Evolutionary conservation across 2,329 filamentous ascomycete genomes (phyloP).

Genomic region (Colletotrichum navitas): DNA sequence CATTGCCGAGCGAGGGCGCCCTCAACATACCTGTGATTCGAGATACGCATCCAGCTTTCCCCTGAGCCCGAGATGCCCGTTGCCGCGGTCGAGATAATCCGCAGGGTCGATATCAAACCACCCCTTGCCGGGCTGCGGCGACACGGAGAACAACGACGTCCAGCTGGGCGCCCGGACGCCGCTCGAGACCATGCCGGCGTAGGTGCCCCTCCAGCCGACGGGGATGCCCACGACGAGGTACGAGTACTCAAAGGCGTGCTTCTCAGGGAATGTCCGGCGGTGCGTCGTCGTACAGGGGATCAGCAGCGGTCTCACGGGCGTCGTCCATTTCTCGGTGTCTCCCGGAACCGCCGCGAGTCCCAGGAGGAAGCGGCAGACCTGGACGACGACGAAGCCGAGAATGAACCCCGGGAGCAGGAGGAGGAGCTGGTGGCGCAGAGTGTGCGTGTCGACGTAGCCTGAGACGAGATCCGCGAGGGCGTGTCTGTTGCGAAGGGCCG

Average conservation of each 20-base stretch:
- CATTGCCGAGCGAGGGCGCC: not conserved
- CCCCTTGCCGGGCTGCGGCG: conserved; percentile 44
- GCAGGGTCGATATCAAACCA: conserved; percentile 73
- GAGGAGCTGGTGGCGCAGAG: conserved; percentile 6
- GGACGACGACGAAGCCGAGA: conserved; percentile 26
- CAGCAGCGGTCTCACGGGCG: conserved; percentile 61
- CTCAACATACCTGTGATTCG: conserved; percentile 62
- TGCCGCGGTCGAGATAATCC: conserved; percentile 72
- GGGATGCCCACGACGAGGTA: conserved; percentile 79
- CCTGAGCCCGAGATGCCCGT: conserved; percentile 65
- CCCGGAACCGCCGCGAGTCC: not conserved
- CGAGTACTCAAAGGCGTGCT: conserved; percentile 77
- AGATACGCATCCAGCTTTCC: conserved; percentile 74
- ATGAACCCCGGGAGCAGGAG: conserved; percentile 16
- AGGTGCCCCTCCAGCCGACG: conserved; percentile 69
- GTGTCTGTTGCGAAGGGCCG: conserved; percentile 42
- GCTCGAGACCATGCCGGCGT: conserved; percentile 68
- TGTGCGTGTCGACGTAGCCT: conserved; percentile 5
- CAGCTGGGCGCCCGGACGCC: conserved; percentile 46
- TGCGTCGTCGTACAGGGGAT: conserved; percentile 77
- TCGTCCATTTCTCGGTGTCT: conserved; percentile 42
- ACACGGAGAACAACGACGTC: conserved; percentile 49
- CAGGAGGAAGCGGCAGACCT: conserved; percentile 4
- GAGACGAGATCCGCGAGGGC: conserved; percentile 2
- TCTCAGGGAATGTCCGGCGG: conserved; percentile 73